These are phyloP conservation scores for Chenopodium suecicum DNA, from an alignment of 148 eudicot genomes.

Conservation along the genomic window DNA sequence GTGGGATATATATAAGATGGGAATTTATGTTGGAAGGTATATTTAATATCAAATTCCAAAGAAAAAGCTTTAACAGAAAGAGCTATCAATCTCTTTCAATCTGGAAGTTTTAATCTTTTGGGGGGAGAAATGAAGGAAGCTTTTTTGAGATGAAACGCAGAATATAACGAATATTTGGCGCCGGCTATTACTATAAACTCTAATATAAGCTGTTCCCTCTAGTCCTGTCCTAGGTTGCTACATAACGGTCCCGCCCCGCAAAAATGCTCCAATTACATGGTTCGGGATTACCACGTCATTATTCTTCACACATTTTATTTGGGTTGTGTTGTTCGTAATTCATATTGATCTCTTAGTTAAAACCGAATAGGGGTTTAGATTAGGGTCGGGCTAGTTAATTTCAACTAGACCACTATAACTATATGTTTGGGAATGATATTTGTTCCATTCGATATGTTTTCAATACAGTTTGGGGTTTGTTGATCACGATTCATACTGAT, in stretches of 20 bases:
- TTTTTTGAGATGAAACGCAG: conserved; percentile 30
- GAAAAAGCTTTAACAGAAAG: conserved; percentile 3
- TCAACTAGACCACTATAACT: background rate
- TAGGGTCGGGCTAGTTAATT: background rate
- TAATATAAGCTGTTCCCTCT: conserved; percentile 10
- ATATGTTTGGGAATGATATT: background rate
- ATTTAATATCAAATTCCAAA: background rate
- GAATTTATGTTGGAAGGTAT: background rate
- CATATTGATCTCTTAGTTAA: too few species aligned
- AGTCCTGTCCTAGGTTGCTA: conserved; percentile 25
- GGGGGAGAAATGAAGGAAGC: background rate
- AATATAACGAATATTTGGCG: conserved; percentile 56
- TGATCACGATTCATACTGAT: too few species aligned
- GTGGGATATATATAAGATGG: conserved; percentile 19
- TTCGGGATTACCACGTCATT: background rate
- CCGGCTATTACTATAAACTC: conserved; percentile 32
- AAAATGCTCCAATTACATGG: too few species aligned
- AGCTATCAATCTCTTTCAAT: background rate
- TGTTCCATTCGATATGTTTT: background rate
- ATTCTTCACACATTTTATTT: too few species aligned
- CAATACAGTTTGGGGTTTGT: too few species aligned
- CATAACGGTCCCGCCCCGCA: conserved; percentile 28
- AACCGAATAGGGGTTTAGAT: too few species aligned
- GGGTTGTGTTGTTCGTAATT: too few species aligned
- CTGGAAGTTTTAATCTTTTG: background rate